A percentile compares a stretch with the other conserved stretches of the same genome.
Conservation (phyloP, 768 basidiomycete genomes). For the Grammothele lineata region DNA sequence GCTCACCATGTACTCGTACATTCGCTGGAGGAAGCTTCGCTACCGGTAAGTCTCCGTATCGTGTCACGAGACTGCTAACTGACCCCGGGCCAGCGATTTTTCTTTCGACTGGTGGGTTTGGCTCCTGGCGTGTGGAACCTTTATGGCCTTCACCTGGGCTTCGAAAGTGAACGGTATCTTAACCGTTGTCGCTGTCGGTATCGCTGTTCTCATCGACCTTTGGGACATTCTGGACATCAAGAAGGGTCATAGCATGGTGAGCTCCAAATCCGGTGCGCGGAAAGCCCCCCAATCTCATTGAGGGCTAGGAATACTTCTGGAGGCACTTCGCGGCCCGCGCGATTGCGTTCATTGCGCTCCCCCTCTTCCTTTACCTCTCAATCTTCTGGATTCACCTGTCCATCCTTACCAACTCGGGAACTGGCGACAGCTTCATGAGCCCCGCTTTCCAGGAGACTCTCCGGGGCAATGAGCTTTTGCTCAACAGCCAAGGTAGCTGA, state of each 20-base stretch:
- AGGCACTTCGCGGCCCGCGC: constrained; percentile 86
- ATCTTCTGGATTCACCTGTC: constrained; percentile 97
- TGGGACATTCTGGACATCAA: constrained; percentile 90
- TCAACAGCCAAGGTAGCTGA: constrained; percentile 85
- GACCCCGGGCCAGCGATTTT: constrained; percentile 61
- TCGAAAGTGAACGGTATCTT: constrained; percentile 98
- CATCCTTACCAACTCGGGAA: constrained; percentile 81
- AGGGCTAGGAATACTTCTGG: constrained; percentile 74
- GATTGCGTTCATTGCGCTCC: constrained; percentile 81
- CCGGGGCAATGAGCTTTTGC: constrained; percentile 82
- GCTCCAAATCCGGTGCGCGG: too few relatives aligned
- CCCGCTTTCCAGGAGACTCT: constrained; percentile 97
- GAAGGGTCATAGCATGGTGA: constrained; percentile 76
- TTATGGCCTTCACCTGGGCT: constrained; percentile 94
- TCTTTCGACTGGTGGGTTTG: constrained; percentile 91
- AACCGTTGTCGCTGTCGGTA: constrained; percentile 83
- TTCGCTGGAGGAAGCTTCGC: constrained; percentile 92
- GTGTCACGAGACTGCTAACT: constrained; percentile 2
- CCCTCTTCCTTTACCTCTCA: constrained; percentile 84
- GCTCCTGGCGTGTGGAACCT: constrained; percentile 84
- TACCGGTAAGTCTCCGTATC: constrained; percentile 72
- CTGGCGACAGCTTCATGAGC: constrained; percentile 96
- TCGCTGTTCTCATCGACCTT: constrained; percentile 88
- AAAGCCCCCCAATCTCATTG: too few relatives aligned
- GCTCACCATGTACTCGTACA: constrained; percentile 87